These are phyloP conservation scores for Talaromyces adpressus DNA, from an alignment of 495 filamentous ascomycete genomes.

Conservation along the genomic window DNA sequence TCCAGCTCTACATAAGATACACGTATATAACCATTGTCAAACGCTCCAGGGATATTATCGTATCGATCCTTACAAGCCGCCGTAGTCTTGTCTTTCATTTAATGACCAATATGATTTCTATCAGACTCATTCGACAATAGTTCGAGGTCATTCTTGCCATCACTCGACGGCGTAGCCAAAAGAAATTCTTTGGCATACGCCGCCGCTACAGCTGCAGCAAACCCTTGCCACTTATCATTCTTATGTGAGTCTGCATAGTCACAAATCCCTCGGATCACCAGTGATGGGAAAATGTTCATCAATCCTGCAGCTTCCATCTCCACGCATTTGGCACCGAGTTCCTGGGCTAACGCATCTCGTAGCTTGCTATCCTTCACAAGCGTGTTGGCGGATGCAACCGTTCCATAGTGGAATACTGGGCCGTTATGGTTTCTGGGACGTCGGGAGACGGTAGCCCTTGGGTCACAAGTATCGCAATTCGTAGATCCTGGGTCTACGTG, in stretches of 20 bases:
- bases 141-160: too few relatives aligned
- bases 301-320: constrained; percentile 31
- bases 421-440: constrained; percentile 9
- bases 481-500: constrained; percentile 9
- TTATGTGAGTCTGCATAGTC: constrained; percentile 25
- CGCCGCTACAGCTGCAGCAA: constrained; percentile 22
- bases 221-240: constrained; percentile 19
- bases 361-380: constrained; percentile 24
- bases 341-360: constrained; percentile 22
- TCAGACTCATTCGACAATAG: too few relatives aligned
- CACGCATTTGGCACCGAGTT: constrained; percentile 13
- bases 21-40: too few relatives aligned
- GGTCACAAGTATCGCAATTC: constrained; percentile 16
- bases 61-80: too few relatives aligned
- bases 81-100: too few relatives aligned
- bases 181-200: constrained; percentile 18
- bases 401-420: constrained; percentile 29
- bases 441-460: constrained; percentile 9
- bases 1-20: too few relatives aligned
- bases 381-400: constrained; percentile 31
- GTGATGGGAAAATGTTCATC: constrained; percentile 16
- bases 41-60: too few relatives aligned
- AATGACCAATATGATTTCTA: too few relatives aligned
- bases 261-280: constrained; percentile 21
- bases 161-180: neutral